Percentiles rank a stretch among this genome's conserved stretches.
Evolutionary conservation across 2,329 filamentous ascomycete genomes (phyloP).

Genomic region (Monosporascus sp.): DNA sequence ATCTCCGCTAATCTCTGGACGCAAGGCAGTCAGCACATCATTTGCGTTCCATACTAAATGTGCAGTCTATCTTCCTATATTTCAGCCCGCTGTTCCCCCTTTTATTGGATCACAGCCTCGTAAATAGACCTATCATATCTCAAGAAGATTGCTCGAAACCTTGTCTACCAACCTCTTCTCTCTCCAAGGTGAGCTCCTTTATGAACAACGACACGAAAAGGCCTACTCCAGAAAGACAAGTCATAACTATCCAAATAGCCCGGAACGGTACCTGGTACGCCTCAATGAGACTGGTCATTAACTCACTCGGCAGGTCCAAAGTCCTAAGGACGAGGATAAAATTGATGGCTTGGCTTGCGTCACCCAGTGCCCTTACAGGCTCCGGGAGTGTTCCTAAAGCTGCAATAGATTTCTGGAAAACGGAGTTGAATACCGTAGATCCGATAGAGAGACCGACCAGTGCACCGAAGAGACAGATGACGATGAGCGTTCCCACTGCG

Average conservation of each 20-base stretch:
- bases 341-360: conserved; percentile 12
- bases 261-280: conserved; percentile 2
- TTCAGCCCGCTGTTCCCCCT: too few species aligned
- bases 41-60: too few species aligned
- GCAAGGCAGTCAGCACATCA: too few species aligned
- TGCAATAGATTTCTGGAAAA: conserved; percentile 15
- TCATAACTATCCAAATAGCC: conserved; percentile 3
- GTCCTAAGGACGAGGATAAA: conserved; percentile 10
- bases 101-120: too few species aligned
- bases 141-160: conserved; percentile 2
- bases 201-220: conserved; percentile 2
- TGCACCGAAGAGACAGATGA: conserved; percentile 30
- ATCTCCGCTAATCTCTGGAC: too few species aligned
- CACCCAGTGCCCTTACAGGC: conserved; percentile 3
- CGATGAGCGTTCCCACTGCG: conserved; percentile 25
- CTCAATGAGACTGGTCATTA: background rate
- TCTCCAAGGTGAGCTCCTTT: conserved; percentile 4
- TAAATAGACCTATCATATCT: too few species aligned
- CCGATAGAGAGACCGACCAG: conserved; percentile 29
- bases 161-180: conserved; percentile 4
- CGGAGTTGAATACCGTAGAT: conserved; percentile 26
- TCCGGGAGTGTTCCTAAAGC: conserved; percentile 7
- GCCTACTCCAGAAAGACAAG: conserved; percentile 2
- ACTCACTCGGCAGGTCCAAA: conserved; percentile 1
- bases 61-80: too few species aligned